phyloP scores from a whole-genome alignment of 2,329 filamentous ascomycete species.

The Pochonia chlamydosporia region DNA sequence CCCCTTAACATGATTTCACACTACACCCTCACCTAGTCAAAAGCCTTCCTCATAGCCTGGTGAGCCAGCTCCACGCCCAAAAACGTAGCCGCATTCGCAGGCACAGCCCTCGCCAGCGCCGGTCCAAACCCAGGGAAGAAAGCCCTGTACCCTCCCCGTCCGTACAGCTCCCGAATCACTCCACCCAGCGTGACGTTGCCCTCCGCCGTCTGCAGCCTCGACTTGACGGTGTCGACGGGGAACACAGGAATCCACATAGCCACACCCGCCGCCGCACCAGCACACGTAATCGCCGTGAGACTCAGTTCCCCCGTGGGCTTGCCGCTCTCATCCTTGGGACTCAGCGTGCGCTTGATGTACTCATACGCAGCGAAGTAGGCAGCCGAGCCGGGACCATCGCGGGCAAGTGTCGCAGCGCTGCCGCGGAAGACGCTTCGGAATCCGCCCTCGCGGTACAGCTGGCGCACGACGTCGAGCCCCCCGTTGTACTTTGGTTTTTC shows the following conservation, averaged over 20 bases:
- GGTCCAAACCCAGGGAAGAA: constrained; percentile 98
- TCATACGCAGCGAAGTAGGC: constrained; percentile 98
- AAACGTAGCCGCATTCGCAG: constrained; percentile 95
- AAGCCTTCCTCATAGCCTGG: constrained; percentile 72
- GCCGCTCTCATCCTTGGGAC: constrained; percentile 73
- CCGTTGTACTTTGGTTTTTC: constrained; percentile 90
- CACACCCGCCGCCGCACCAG: constrained; percentile 84
- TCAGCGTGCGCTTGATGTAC: constrained; percentile 82
- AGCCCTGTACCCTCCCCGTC: constrained; percentile 73
- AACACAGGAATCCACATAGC: constrained; percentile 99
- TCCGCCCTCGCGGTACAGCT: constrained; percentile 88
- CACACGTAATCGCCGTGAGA: constrained; percentile 74
- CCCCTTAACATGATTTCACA: too few species aligned
- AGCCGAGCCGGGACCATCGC: constrained; percentile 87
- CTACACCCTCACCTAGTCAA: constrained; percentile 34
- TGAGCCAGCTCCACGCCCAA: constrained; percentile 79
- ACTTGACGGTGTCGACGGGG: constrained; percentile 96
- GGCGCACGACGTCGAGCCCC: constrained; percentile 82
- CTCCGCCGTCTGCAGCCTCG: constrained; percentile 82
- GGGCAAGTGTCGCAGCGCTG: constrained; percentile 80
- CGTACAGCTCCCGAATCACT: constrained; percentile 78
- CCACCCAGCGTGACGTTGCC: constrained; percentile 75
- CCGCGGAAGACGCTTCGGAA: constrained; percentile 90
- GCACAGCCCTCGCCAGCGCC: constrained; percentile 85
- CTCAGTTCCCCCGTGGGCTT: constrained; percentile 72